Evolutionary conservation across 1,284 basidiomycete genomes (phyloP), one percentile per base, ranked within the genome.

Genomic region (Boletus holoroseus): DNA sequence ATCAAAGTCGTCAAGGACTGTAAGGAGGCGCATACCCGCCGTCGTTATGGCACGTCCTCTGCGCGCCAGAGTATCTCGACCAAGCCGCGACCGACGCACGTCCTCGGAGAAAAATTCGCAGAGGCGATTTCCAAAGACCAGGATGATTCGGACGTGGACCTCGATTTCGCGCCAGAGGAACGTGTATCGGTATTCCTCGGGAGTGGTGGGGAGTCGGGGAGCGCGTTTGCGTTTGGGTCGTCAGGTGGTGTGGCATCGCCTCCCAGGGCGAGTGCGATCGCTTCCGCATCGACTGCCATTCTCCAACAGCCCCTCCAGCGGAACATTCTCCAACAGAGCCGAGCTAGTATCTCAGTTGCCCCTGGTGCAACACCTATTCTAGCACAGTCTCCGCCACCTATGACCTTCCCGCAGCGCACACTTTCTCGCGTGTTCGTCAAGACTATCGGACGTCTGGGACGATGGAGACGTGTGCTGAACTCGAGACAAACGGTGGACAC

Each of bases 1-100:
- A 82, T 85, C 66, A 91, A 91, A 62, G 81, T 91, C 35, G 82
- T 84, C 35, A 80, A 85, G 59, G 85, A 90, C 53, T 88, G 86
- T 63, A 86, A 84, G 64, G 79, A 82, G 45, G 76, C 75, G 1
- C 83, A 88, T 62, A 78, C 76, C 2, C 76, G 73, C 15, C 69
- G 62, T 35, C 65, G 52, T n/a, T 57, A 58, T 50, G 57, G 64
- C 15, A 62, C 65, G 15, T 46, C 53, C 1, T 69, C 68, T 15
- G 61, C 64, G 0, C 68, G 63, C 12, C 68, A 67, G 49, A 69
- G 64, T 26, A 58, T 69, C 30, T 65, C 62, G 34, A 36, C 51
- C 36, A 70, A 57, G 39, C 66, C 68, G 3, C 65, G 66, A 16
- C 68, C 63, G 15, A 71, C 68, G 20, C 79, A 81, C 55, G 62